Conservation (phyloP, 768 basidiomycete species). For the Leucosporidium creatinivorum region DNA sequence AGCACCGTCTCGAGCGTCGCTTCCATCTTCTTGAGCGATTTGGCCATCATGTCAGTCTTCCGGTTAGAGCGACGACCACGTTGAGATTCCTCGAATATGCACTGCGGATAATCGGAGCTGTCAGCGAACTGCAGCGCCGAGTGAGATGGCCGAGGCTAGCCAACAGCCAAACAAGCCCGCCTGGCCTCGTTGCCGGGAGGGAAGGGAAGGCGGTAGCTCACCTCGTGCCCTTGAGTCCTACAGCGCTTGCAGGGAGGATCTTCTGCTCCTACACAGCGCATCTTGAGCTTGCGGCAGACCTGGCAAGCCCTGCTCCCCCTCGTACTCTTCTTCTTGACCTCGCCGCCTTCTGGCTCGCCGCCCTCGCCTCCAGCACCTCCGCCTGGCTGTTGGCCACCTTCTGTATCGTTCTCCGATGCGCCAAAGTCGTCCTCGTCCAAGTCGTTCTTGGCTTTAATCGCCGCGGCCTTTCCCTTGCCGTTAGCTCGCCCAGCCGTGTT, state of each 20-base stretch:
- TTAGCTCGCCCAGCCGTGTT: no score
- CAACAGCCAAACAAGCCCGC: no score
- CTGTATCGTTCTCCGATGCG: no score
- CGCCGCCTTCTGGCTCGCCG: not conserved
- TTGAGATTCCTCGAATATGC: conserved; percentile 94
- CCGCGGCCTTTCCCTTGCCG: no score
- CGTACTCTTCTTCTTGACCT: conserved; percentile 35
- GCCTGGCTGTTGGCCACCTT: not conserved
- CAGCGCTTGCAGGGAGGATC: conserved; percentile 81
- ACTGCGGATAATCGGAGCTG: conserved; percentile 40
- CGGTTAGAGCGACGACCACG: conserved; percentile 55
- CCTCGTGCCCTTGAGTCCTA: conserved; percentile 50
- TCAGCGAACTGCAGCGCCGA: not conserved
- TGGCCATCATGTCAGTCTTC: conserved; percentile 38
- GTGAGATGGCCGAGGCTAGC: not conserved
- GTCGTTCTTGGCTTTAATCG: no score
- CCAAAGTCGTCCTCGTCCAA: no score
- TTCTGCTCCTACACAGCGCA: conserved; percentile 51
- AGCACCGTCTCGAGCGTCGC: conserved; percentile 85
- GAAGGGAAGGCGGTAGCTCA: not conserved
- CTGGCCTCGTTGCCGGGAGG: no score
- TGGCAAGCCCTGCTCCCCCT: conserved; percentile 65
- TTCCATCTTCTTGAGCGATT: conserved; percentile 81
- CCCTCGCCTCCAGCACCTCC: not conserved
- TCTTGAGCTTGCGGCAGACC: conserved; percentile 72